These are phyloP conservation scores for Diaporthe sp. DNA, from an alignment of 2,329 filamentous ascomycete genomes.

Conservation along the genomic window DNA sequence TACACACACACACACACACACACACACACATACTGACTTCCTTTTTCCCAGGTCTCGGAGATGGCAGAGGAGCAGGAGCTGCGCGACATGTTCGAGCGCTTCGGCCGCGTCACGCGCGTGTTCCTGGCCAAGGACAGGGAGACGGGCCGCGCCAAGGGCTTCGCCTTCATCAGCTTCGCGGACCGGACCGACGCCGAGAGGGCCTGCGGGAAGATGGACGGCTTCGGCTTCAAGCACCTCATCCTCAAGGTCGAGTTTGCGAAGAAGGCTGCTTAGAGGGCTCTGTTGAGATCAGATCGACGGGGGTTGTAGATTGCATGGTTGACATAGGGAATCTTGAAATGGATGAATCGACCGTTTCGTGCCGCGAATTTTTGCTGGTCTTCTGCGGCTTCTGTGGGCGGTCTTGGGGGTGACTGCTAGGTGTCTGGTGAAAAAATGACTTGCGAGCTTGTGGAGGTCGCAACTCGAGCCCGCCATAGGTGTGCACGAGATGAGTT, in stretches of 20 bases:
- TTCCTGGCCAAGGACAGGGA: slow-evolving; percentile 99
- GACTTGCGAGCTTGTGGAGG: neutral
- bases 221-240: slow-evolving; percentile 89
- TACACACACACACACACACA: slow-evolving; percentile 3
- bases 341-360: slow-evolving; percentile 18
- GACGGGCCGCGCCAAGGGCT: slow-evolving; percentile 96
- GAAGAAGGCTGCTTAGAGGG: slow-evolving; percentile 72
- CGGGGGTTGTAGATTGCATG: neutral
- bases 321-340: slow-evolving; percentile 1
- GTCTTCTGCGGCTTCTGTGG: neutral
- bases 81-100: slow-evolving; percentile 97
- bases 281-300: too few relatives aligned
- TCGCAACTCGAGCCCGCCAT: neutral
- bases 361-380: neutral
- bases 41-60: slow-evolving; percentile 81
- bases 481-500: neutral
- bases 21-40: slow-evolving; percentile 2
- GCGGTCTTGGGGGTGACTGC: neutral
- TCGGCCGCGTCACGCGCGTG: slow-evolving; percentile 95
- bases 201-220: slow-evolving; percentile 98
- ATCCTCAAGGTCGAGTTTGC: slow-evolving; percentile 91
- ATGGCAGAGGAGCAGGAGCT: slow-evolving; percentile 97
- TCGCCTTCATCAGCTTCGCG: slow-evolving; percentile 97
- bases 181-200: slow-evolving; percentile 91
- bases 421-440: neutral